phyloP scores from a whole-genome alignment of 805 yeast genomes.

The Wickerhamiella cacticola region DNA sequence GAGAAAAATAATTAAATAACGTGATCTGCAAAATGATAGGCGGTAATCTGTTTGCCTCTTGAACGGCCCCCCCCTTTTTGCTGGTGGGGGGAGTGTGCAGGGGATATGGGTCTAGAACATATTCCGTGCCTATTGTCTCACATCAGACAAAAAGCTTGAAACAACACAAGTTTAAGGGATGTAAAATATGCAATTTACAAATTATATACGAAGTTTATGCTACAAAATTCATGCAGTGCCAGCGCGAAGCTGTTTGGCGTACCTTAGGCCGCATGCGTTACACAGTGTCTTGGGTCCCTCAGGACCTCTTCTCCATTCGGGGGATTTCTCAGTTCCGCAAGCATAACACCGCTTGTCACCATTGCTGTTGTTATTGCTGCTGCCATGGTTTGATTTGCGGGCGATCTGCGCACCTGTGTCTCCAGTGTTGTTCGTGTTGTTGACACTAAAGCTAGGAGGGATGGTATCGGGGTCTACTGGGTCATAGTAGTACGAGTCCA shows the following conservation, averaged over 20 bases:
- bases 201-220: background rate
- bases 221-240: slow-evolving; percentile 4
- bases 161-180: too few relatives aligned
- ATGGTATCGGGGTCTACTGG: slow-evolving; percentile 10
- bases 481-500: slow-evolving; percentile 6
- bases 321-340: slow-evolving; percentile 64
- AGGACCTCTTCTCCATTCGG: slow-evolving; percentile 93
- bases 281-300: slow-evolving; percentile 71
- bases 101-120: too few relatives aligned
- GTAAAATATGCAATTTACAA: background rate
- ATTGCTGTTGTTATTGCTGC: background rate
- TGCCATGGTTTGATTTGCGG: background rate
- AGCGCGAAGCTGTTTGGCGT: slow-evolving; percentile 30
- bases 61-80: too few relatives aligned
- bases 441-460: slow-evolving; percentile 7
- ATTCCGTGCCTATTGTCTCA: too few relatives aligned
- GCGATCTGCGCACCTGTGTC: slow-evolving; percentile 7
- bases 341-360: slow-evolving; percentile 40
- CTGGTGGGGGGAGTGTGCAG: too few relatives aligned
- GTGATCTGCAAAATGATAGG: too few relatives aligned
- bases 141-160: too few relatives aligned
- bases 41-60: too few relatives aligned
- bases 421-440: slow-evolving; percentile 10
- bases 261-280: slow-evolving; percentile 80
- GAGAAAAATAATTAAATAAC: too few relatives aligned